Base-by-base conservation (phyloP, 805 yeast genomes). In the Pachysolen tannophilus region DNA sequence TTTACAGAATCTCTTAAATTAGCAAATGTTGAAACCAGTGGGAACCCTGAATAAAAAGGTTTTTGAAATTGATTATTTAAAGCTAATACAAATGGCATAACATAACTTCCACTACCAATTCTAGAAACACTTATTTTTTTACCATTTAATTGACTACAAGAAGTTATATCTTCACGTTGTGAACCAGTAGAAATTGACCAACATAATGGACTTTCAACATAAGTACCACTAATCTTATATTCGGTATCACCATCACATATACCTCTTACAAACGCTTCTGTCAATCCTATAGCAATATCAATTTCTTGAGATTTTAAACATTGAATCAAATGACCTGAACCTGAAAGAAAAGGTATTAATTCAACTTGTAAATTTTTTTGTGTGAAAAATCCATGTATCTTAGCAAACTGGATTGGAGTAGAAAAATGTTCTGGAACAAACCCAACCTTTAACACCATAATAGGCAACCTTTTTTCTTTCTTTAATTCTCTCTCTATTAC, bases 351-450 rank as follows among this genome's bases (percentile, higher is more conserved):
- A 2, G 86, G 82, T 18, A 78, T 56, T 41, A 79, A 59, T 43
- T 80, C 78, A 32, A 82, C 70, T 3, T 69, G 66, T 6, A 85
- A 45, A 3, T 72, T 75, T 23, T 57, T 50, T 6, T 57, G 56
- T 5, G 53, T 53, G 50, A 72, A 83, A 48, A 55, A 79, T 0
- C 79, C 79, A 32, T 83, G 67, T 31, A 61, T 42, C 40, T 67
- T 50, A 4, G 95, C 94, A 49, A 85, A 74, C 41, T 76, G 76
- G 43, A 87, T 61, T 4, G 96, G 96, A 0, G 95, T 82, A 26
- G 92, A 78, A 50, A 86, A 88, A 53, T 88, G 97, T 56, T 87
- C 96, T 2, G 96, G 96, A 34, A 87, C 77, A 58, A 74, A 82
- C 2, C 95, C 97, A 20, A 87, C 82, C 49, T 55, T 73, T 20